These are phyloP conservation scores for Lachancea meyersii DNA, from an alignment of 805 yeast species.

Conservation along the genomic window DNA sequence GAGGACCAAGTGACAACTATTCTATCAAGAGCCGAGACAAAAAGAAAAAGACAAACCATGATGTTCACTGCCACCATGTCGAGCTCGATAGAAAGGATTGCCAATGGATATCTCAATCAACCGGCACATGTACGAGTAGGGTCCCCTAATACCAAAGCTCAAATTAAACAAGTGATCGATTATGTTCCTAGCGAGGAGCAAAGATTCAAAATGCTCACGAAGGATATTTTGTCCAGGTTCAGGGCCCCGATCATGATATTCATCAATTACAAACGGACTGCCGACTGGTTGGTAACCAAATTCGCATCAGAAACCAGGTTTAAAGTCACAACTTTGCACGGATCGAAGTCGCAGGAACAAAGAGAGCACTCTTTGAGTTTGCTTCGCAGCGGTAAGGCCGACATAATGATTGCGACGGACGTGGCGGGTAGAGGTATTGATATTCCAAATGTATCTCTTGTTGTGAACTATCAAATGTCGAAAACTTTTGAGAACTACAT, in stretches of 20 bases:
- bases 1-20: conserved; percentile 70
- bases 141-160: conserved; percentile 49
- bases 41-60: conserved; percentile 48
- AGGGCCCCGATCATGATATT: conserved; percentile 68
- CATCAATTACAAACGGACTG: conserved; percentile 67
- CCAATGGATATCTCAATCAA: conserved; percentile 50
- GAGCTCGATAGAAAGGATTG: conserved; percentile 57
- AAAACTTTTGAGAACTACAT: conserved; percentile 73
- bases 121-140: conserved; percentile 70
- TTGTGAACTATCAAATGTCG: conserved; percentile 81
- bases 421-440: conserved; percentile 96
- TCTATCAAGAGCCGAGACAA: conserved; percentile 46
- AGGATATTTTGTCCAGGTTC: conserved; percentile 21
- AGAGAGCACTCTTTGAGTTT: conserved; percentile 71
- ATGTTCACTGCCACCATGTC: conserved; percentile 97
- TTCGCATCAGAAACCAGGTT: conserved; percentile 41
- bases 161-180: conserved; percentile 63
- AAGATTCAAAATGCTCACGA: conserved; percentile 35
- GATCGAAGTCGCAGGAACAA: conserved; percentile 77
- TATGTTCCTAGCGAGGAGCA: conserved; percentile 40
- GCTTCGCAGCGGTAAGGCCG: conserved; percentile 49
- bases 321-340: conserved; percentile 65
- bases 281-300: conserved; percentile 57
- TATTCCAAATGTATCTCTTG: conserved; percentile 78
- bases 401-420: conserved; percentile 81